These are phyloP conservation scores for Microdochium bolleyi DNA, from an alignment of 2,329 filamentous ascomycete genomes.

Conservation along the genomic window DNA sequence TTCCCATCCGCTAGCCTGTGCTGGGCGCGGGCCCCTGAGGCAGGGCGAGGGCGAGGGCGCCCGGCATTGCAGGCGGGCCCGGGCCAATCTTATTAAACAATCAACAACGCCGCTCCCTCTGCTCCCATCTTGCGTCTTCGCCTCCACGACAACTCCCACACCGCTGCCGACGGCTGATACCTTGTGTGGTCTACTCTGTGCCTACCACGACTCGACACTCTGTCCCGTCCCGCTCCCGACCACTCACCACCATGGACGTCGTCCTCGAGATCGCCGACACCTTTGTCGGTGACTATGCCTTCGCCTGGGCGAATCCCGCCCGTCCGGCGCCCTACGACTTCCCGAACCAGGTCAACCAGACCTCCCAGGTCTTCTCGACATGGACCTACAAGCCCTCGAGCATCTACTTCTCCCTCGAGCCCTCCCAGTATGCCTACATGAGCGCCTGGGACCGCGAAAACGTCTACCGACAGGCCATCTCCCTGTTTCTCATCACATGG, in stretches of 20 bases:
- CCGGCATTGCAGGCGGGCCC: not conserved
- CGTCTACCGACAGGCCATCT: conserved; percentile 62
- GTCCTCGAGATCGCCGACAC: conserved; percentile 80
- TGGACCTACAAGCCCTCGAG: conserved; percentile 71
- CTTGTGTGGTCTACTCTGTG: too few species aligned
- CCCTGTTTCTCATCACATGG: conserved; percentile 82
- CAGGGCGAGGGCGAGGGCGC: not conserved
- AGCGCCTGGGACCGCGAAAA: conserved; percentile 75
- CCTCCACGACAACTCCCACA: not conserved
- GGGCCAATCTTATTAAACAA: not conserved
- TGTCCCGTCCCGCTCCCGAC: conserved; percentile 7
- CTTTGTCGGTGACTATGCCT: conserved; percentile 71
- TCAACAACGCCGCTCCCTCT: not conserved
- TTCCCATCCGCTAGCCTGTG: not conserved
- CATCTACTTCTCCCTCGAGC: conserved; percentile 59
- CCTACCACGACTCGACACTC: conserved; percentile 15
- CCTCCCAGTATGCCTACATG: conserved; percentile 69
- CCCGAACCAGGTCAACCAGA: conserved; percentile 39
- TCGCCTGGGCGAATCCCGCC: conserved; percentile 62
- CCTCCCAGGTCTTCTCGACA: conserved; percentile 48
- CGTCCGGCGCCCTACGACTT: conserved; percentile 44
- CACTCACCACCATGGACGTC: conserved; percentile 67
- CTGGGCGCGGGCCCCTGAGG: not conserved
- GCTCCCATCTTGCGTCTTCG: not conserved
- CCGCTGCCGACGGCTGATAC: conserved; percentile 7